These are phyloP conservation scores for Erysiphe pulchra DNA, from an alignment of 2,329 filamentous ascomycete genomes.

Conservation along the genomic window DNA sequence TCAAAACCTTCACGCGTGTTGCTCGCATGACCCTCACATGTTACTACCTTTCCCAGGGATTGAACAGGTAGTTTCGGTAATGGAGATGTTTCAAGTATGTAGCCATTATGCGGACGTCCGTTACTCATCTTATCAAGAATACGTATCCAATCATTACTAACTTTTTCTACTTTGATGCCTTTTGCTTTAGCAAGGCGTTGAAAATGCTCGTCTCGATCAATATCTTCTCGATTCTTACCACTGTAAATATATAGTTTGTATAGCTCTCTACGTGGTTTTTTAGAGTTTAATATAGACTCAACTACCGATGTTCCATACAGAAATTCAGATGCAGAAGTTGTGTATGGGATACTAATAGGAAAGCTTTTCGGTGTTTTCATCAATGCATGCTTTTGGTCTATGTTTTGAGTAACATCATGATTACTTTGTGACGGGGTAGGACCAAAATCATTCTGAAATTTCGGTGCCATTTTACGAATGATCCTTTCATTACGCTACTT, in stretches of 20 bases:
- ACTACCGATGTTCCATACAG: constrained; percentile 69
- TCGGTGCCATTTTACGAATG: too few relatives aligned
- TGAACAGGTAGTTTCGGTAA: constrained; percentile 46
- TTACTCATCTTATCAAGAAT: constrained; percentile 64
- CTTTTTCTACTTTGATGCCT: constrained; percentile 28
- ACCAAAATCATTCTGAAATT: too few relatives aligned
- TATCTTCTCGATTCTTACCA: constrained; percentile 26
- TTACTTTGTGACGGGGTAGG: too few relatives aligned
- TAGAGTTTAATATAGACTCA: constrained; percentile 44
- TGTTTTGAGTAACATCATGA: too few relatives aligned
- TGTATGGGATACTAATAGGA: constrained; percentile 32
- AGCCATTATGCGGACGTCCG: constrained; percentile 71
- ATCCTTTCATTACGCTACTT: too few relatives aligned
- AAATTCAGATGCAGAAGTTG: constrained; percentile 74
- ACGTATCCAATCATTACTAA: constrained; percentile 33
- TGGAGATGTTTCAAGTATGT: constrained; percentile 65
- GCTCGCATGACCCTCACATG: not conserved
- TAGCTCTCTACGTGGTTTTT: constrained; percentile 32
- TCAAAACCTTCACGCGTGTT: constrained; percentile 23
- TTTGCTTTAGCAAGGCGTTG: constrained; percentile 21
- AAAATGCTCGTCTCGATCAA: constrained; percentile 20
- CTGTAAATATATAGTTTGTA: constrained; percentile 65
- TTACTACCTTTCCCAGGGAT: constrained; percentile 19
- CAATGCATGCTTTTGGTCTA: too few relatives aligned
- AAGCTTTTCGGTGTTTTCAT: too few relatives aligned